Percentiles rank a stretch among this genome's conserved stretches.
phyloP scores from a whole-genome alignment of 2,329 filamentous ascomycete species.

The Pseudopyricularia javanii region DNA sequence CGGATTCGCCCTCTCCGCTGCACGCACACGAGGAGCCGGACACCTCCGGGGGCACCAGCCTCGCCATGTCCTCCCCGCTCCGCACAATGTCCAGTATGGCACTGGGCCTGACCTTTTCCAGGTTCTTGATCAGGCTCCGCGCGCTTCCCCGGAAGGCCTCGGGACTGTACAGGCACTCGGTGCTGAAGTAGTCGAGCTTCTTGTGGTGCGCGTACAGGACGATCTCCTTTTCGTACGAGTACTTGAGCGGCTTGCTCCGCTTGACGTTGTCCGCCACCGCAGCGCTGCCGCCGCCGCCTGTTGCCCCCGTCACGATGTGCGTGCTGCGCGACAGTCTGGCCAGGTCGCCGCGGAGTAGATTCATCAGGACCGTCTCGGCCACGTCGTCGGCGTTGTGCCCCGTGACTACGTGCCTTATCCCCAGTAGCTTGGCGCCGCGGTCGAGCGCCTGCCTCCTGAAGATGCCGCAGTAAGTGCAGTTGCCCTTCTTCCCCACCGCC shows the following conservation, averaged over 20 bases:
- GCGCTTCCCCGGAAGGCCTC: conserved; percentile 94
- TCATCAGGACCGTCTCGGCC: conserved; percentile 97
- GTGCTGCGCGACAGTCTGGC: conserved; percentile 80
- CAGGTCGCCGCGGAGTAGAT: conserved; percentile 79
- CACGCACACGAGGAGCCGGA: conserved; percentile 29
- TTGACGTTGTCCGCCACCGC: conserved; percentile 76
- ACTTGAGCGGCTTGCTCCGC: conserved; percentile 92
- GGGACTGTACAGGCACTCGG: conserved; percentile 95
- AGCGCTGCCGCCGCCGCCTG: conserved; percentile 17
- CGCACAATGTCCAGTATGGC: conserved; percentile 90
- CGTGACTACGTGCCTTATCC: conserved; percentile 87
- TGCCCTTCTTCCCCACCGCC: conserved; percentile 93
- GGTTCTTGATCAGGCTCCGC: conserved; percentile 81
- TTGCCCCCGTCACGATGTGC: conserved; percentile 63
- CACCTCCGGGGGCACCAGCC: conserved; percentile 56
- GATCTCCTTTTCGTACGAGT: conserved; percentile 98
- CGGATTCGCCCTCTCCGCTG: conserved; percentile 23
- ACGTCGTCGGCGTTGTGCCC: conserved; percentile 97
- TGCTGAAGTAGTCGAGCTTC: conserved; percentile 94
- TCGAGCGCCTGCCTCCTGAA: conserved; percentile 91
- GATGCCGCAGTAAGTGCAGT: conserved; percentile 97
- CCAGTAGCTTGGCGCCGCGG: conserved; percentile 75
- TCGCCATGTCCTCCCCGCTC: conserved; percentile 93
- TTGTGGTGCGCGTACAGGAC: conserved; percentile 96
- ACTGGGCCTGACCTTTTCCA: conserved; percentile 85